Percentiles rank a stretch among this genome's conserved stretches.
These are phyloP conservation scores for Hypomyces rosellus DNA, from an alignment of 2,329 filamentous ascomycete genomes.

Conservation along the genomic window DNA sequence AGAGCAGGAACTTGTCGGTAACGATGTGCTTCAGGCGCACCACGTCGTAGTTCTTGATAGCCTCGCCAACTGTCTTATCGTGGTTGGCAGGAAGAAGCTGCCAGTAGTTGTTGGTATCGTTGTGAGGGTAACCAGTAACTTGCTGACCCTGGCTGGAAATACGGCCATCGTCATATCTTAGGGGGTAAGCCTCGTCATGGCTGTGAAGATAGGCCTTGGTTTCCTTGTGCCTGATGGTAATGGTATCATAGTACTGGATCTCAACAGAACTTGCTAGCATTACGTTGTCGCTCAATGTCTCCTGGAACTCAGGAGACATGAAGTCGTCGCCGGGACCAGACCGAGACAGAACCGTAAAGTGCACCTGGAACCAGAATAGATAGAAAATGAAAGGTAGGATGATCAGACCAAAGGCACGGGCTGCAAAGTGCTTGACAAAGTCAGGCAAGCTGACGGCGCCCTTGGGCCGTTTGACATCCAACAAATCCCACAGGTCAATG, in stretches of 20 bases:
- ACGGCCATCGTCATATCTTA: slow-evolving; percentile 94
- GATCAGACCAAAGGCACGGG: slow-evolving; percentile 79
- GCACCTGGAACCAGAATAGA: slow-evolving; percentile 99
- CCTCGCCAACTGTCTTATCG: slow-evolving; percentile 51
- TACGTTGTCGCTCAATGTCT: slow-evolving; percentile 88
- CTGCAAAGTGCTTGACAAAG: slow-evolving; percentile 85
- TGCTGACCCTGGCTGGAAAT: slow-evolving; percentile 97
- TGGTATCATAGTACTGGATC: slow-evolving; percentile 83
- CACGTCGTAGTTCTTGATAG: slow-evolving; percentile 76
- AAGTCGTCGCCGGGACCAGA: slow-evolving; percentile 97
- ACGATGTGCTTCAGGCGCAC: slow-evolving; percentile 81
- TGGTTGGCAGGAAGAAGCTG: slow-evolving; percentile 71
- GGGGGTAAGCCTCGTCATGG: slow-evolving; percentile 79
- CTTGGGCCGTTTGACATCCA: slow-evolving; percentile 79
- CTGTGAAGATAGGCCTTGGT: slow-evolving; percentile 96
- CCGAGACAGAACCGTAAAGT: slow-evolving; percentile 80
- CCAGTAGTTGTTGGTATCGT: slow-evolving; percentile 99
- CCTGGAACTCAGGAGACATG: slow-evolving; percentile 97
- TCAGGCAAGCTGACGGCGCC: slow-evolving; percentile 73
- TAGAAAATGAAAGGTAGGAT: slow-evolving; percentile 95
- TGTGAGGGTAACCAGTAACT: slow-evolving; percentile 95
- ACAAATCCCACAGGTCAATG: slow-evolving; percentile 91
- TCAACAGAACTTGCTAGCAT: slow-evolving; percentile 83
- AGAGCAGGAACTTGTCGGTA: slow-evolving; percentile 80
- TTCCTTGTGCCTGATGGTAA: slow-evolving; percentile 91